Base-by-base conservation (phyloP, 2,329 filamentous ascomycete genomes). In the Clonostachys chloroleuca region DNA sequence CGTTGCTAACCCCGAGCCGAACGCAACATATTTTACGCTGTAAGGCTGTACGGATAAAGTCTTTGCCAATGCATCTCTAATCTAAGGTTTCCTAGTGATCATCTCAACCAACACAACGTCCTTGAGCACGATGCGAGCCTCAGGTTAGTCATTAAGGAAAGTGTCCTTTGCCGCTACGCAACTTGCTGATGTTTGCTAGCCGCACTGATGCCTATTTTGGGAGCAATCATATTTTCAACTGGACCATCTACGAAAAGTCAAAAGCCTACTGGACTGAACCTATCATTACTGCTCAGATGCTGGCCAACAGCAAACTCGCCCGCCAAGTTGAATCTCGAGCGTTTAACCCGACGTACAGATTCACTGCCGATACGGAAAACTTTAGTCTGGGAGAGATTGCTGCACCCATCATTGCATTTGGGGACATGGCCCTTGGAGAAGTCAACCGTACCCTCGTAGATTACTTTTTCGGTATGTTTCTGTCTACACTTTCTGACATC, bases 141-240 rank as follows among this genome's bases (percentile, higher is more conserved):
- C 24, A 69, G 65, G 67, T 65, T 44, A 48, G 56, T 45, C 16
- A 14, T 40, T n/a, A 41, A 16, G 30, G 3, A 5, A 13, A 20
- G n/a, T 34, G 6, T 33, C 14, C 12, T 2, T 14, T 13, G 42
- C 14, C 9, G 6, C 2, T 8, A 30, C n/a, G 43, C 13, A 12
- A 6, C 30, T 37, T 24, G 6, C 24, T 30, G 24, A 30, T 10
- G 9, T 30, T 30, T 30, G 24, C 3, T 20, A 74, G 70, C 39
- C 75, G 75, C 24, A 55, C 63, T 2, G 77, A 81, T 48, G 71
- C 67, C 9, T 73, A 61, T 63, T 69, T 77, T 46, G 77, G 76
- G 18, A 72, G 74, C 57, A 73, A 74, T 52, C 67, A 75, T 52
- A 47, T 70, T 47, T 81, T 81, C 64, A 78, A 81, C 59, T 61